These are phyloP conservation scores for Prinsepia uniflora DNA, from an alignment of 306 rosid genomes.

Conservation along the genomic window DNA sequence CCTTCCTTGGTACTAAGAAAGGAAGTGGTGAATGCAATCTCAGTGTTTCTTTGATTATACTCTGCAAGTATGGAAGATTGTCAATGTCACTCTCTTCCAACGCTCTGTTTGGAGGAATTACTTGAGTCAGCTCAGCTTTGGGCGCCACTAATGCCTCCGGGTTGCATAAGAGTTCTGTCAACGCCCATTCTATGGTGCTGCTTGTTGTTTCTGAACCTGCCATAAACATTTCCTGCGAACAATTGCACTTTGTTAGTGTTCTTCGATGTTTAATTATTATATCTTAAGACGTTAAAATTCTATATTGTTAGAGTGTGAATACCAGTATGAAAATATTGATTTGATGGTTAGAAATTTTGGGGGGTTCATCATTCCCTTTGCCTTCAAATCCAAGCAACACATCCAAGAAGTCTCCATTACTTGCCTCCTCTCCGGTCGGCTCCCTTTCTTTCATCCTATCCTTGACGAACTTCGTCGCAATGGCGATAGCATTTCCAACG, in stretches of 20 bases:
- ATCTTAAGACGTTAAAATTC: background rate
- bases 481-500: slow-evolving; percentile 36
- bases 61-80: slow-evolving; percentile 37
- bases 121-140: slow-evolving; percentile 35
- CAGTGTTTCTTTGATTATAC: slow-evolving; percentile 40
- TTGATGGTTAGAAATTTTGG: slow-evolving; percentile 36
- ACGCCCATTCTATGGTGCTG: slow-evolving; percentile 49
- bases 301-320: slow-evolving; percentile 20
- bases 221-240: slow-evolving; percentile 41
- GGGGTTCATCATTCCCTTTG: slow-evolving; percentile 25
- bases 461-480: slow-evolving; percentile 39
- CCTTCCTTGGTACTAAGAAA: slow-evolving; percentile 40
- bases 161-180: slow-evolving; percentile 42
- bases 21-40: slow-evolving; percentile 56
- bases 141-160: slow-evolving; percentile 25
- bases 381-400: slow-evolving; percentile 45
- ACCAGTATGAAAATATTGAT: slow-evolving; percentile 54
- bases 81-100: slow-evolving; percentile 53
- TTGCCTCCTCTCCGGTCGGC: background rate
- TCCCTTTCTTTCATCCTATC: slow-evolving; percentile 19
- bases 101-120: slow-evolving; percentile 26
- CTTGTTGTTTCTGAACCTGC: slow-evolving; percentile 64
- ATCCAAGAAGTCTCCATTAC: slow-evolving; percentile 44
- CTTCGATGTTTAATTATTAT: no score
- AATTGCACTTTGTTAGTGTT: no score